Base-by-base conservation (phyloP, 2,329 filamentous ascomycete genomes). In the Ceratocystis cacaofunesta region DNA sequence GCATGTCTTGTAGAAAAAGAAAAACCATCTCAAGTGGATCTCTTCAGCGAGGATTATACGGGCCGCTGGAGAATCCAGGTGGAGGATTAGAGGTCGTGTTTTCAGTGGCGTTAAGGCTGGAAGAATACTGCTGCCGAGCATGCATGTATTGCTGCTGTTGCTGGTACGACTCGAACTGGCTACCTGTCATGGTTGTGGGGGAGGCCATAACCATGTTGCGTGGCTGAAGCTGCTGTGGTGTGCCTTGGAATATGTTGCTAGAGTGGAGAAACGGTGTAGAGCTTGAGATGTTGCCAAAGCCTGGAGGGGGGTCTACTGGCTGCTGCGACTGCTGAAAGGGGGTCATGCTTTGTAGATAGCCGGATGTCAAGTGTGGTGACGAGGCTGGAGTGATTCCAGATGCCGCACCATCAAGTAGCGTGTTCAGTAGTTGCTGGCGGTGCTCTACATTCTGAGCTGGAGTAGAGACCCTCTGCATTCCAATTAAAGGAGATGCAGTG, bases 321-420 rank as follows among this genome's bases (percentile, higher is more conserved):
- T 43, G 55, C 36, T 60, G 55, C 3, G 41, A 17, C 43, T 65
- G 63, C 36, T 61, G 63, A 15, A 65, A 61, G 7, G 63, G 63
- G n/a, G 63, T 52, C n/a, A 65, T 48, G 22, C 63, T 65, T 22
- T 65, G 55, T 17, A 65, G 52, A 32, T 65, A 65, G 46, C 43
- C 46, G 19, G 62, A 63, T 17, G 46, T 15, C 62, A 55, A 12
- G 48, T 36, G 48, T 8, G 63, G 63, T 8, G 63, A 61, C 6
- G 55, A 25, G n/a, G 28, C 44, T 5, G 63, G 57, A 4, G 63
- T 61, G 17, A 65, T 22, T 19, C 63, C 57, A 19, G 63, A 65
- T n/a, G 63, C 22, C 19, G 41, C 55, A 7, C 63, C 63, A 30
- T 58, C 57, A 15, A 65, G 55, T 6, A 65, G 43, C 2, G 55